Evolutionary conservation across 768 basidiomycete genomes (phyloP).

Genomic region (Lactarius evosmus): DNA sequence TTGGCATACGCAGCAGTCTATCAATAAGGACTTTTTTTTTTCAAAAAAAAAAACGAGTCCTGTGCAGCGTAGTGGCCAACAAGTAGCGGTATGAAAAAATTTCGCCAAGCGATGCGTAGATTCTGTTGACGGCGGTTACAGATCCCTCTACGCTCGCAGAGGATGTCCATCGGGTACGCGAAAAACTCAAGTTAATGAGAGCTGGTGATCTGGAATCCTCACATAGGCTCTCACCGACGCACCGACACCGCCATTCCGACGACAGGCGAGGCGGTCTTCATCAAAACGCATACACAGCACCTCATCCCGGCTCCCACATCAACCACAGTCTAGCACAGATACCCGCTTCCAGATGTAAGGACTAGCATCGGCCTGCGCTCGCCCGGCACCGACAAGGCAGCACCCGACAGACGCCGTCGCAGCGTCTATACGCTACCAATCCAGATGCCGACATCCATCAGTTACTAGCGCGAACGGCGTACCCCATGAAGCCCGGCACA

Average conservation of each 20-base stretch:
- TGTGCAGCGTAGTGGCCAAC: slow-evolving; percentile 76
- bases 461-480: too few relatives aligned
- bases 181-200: too few relatives aligned
- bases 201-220: slow-evolving; percentile 60
- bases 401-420: too few relatives aligned
- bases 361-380: too few relatives aligned
- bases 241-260: slow-evolving; percentile 65
- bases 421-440: too few relatives aligned
- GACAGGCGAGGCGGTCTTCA: slow-evolving; percentile 68
- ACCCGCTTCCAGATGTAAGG: too few relatives aligned
- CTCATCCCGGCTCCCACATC: background rate
- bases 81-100: too few relatives aligned
- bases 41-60: background rate
- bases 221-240: slow-evolving; percentile 41
- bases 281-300: slow-evolving; percentile 61
- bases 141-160: slow-evolving; percentile 43
- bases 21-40: background rate
- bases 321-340: background rate
- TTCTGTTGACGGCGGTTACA: slow-evolving; percentile 49
- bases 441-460: too few relatives aligned
- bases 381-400: too few relatives aligned
- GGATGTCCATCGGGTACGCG: too few relatives aligned
- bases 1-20: background rate
- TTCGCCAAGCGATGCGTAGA: slow-evolving; percentile 62
- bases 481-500: too few relatives aligned